Conservation (phyloP, 2,329 filamentous ascomycete species). For the Pestalotiopsis sp. region DNA sequence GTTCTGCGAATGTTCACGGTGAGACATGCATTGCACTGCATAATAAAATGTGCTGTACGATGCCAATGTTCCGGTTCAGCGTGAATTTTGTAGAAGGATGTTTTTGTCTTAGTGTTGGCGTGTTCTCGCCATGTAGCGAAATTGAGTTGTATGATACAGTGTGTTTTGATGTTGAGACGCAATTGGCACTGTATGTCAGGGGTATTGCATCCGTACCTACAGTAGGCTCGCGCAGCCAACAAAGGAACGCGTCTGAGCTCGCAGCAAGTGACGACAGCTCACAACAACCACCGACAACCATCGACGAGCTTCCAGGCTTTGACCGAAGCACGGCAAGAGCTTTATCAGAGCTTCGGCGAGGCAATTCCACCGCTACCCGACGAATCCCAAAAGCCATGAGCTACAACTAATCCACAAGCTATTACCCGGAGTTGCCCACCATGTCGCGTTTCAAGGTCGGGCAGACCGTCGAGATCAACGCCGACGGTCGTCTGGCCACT, state of each 20-base stretch:
- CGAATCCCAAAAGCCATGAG: not conserved
- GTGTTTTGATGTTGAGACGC: not conserved
- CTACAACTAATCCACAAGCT: slow-evolving; percentile 26
- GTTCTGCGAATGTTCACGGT: too few species aligned
- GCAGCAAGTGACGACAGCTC: not conserved
- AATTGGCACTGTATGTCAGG: slow-evolving; percentile 4
- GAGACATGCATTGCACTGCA: too few species aligned
- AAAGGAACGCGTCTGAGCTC: slow-evolving; percentile 12
- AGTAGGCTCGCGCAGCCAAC: not conserved
- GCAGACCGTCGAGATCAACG: slow-evolving; percentile 73
- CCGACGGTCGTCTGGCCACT: slow-evolving; percentile 74
- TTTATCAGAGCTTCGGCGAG: not conserved
- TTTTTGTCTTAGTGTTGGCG: too few species aligned
- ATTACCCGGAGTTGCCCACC: slow-evolving; percentile 29
- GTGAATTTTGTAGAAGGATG: too few species aligned
- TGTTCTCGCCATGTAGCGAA: too few species aligned
- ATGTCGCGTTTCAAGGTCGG: slow-evolving; percentile 63
- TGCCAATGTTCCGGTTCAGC: too few species aligned
- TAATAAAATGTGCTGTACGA: too few species aligned
- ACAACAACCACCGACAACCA: slow-evolving; percentile 3
- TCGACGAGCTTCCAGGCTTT: slow-evolving; percentile 4
- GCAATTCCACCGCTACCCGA: not conserved
- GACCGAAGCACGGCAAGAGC: not conserved
- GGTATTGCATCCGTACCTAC: not conserved
- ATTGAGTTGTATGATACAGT: not conserved